Conservation (phyloP, 768 basidiomycete genomes). For the Hygrophorus russula region DNA sequence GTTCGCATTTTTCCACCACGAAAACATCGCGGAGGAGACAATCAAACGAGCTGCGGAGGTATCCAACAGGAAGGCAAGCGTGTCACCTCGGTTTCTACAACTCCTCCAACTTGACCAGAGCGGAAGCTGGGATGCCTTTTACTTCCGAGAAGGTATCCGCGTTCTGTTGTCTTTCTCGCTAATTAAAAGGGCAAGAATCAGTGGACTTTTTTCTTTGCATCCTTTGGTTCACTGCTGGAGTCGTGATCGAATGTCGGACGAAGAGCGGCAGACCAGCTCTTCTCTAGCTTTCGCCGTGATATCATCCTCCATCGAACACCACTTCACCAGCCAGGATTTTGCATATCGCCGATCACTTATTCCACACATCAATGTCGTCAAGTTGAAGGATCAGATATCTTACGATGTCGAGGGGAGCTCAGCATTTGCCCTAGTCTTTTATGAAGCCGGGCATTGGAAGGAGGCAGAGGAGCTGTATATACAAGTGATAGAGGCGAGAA, state of each 20-base stretch:
- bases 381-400: neutral
- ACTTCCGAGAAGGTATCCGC: conserved; percentile 11
- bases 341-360: neutral
- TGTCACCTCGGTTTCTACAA: neutral
- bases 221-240: conserved; percentile 8
- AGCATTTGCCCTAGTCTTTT: neutral
- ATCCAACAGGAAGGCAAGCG: neutral
- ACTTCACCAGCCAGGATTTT: neutral
- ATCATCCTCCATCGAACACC: conserved; percentile 1
- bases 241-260: neutral
- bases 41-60: conserved; percentile 8
- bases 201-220: conserved; percentile 7
- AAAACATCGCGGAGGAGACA: conserved; percentile 7
- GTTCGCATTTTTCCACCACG: conserved; percentile 13
- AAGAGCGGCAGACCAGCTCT: neutral
- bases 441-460: too few relatives aligned
- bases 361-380: conserved; percentile 4
- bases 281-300: neutral
- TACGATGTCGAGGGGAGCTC: neutral
- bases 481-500: too few relatives aligned
- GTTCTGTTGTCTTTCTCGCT: conserved; percentile 11
- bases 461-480: too few relatives aligned
- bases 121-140: conserved; percentile 8
- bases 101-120: neutral
- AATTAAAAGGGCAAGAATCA: conserved; percentile 6